These are phyloP conservation scores for Aspergillus novofumigatus DNA, from an alignment of 2,329 filamentous ascomycete species.

Conservation along the genomic window DNA sequence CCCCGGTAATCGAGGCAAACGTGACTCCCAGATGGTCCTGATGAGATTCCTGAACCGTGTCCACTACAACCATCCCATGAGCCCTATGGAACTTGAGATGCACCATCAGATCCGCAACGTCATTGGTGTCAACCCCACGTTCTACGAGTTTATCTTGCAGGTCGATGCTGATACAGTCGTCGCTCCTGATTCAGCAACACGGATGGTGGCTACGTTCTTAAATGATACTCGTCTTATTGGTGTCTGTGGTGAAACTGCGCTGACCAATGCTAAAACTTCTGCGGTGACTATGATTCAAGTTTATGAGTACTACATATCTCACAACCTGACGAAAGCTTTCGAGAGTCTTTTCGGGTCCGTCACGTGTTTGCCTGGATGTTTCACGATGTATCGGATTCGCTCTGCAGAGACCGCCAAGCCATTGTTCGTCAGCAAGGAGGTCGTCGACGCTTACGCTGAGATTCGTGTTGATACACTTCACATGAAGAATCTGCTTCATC, in stretches of 20 bases:
- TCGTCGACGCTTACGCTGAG: constrained; percentile 81
- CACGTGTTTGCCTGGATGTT: constrained; percentile 96
- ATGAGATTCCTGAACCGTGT: constrained; percentile 99
- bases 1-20: constrained; percentile 96
- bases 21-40: constrained; percentile 96
- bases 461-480: constrained; percentile 97
- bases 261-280: constrained; percentile 89
- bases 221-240: constrained; percentile 91
- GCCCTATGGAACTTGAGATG: constrained; percentile 93
- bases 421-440: constrained; percentile 88
- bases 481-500: constrained; percentile 96
- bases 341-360: constrained; percentile 96
- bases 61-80: constrained; percentile 96
- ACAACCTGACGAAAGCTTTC: constrained; percentile 95
- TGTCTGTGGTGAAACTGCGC: constrained; percentile 87
- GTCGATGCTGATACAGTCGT: constrained; percentile 98
- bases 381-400: constrained; percentile 97
- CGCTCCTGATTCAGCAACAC: constrained; percentile 79
- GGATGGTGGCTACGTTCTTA: constrained; percentile 86
- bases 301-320: constrained; percentile 99
- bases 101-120: constrained; percentile 98
- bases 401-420: constrained; percentile 93
- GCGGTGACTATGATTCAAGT: constrained; percentile 99
- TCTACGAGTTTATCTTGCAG: constrained; percentile 95
- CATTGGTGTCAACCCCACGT: constrained; percentile 95